Evolutionary conservation across 176 grass and related monocot genomes (phyloP), one percentile per base, ranked within the genome.

Genomic region (Oryza nivara): DNA sequence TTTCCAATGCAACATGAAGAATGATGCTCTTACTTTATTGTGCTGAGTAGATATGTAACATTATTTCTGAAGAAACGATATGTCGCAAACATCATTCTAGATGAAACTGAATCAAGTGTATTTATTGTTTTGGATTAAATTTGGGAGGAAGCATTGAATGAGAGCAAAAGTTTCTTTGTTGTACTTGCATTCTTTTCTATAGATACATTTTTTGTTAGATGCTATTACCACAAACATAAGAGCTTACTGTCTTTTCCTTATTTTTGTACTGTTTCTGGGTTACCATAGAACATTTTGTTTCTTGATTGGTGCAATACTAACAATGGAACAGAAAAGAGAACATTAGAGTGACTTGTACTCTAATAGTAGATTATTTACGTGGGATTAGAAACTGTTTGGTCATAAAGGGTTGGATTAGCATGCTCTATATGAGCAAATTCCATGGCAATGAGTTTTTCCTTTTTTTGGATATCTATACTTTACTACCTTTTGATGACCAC

Each of bases 161-260:
- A 17, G 45, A 82, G 60, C 36, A 52, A 40, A 51, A 41, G 3
- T 44, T 61, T 82, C 68, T 36, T 40, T 40, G 9, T 72, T 52
- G 6, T 15, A 49, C 32, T 40, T 82, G 67, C 54, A 77, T 63
- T 77, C 74, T 30, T 52, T 74, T 76, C 60, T 61, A 5, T 41
- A 41, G 49, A 6, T 82, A 54, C 40, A 30, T 60, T 28, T 32
- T 8, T 26, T 26, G 56, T 60, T 71, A 43, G 48, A 70, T 72
- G 23, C 41, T 72, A 46, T 46, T 11, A 44, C 43, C 43, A 44
- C 43, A 44, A 44, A 44, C 43, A 44, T 44, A 44, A 44, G 43
- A 44, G 43, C 43, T 44, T 3, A 44, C 43, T 11, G 43, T 44
- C 9, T 44, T 44, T 44, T 44, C 43, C 9, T 44, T 44, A 44